Evolutionary conservation across 345 rosid species (phyloP), one percentile per base, ranked within the genome.

Genomic region (Rhodomyrtus tomentosa): DNA sequence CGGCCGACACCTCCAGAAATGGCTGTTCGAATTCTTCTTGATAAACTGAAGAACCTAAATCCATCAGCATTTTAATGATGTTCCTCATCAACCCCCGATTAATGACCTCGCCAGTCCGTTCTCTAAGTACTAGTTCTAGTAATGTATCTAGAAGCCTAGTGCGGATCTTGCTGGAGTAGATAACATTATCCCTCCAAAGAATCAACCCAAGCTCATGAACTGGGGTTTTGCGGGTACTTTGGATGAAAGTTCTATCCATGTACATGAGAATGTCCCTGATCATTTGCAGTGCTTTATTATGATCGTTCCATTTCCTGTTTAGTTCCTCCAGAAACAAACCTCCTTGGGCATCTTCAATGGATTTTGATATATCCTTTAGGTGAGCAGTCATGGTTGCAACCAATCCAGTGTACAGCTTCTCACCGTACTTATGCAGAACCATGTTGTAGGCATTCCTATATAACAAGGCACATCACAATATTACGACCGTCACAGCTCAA

Each of bases 371-470:
- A 55, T 94, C 96, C 84, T 90, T 94, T 85, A 97, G 96, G 90
- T 95, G 99, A 10, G 90, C 88, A 53, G 98, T 97, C 98, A 97
- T 97, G 45, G 99, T 95, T 10, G 90, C 59, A 27, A 95, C 95
- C 89, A 97, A 89, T 50, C 98, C 99, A 9, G 91, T 87, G 82
- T 95, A 97, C 52, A 97, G 90, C 91, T 91, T 95, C 85, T 97
- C 99, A 11, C 98, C 99, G 81, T 92, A 95, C 91, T 97, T 97
- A 88, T 97, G 98, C 82, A 97, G 95, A 84, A 97, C 99, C 99
- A 97, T 97, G 85, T 95, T 95, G 92, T 97, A 97, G 11, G 99
- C 99, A 85, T 95, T 95, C 92, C 99, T 97, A 90, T 59, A 84
- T 85, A 82, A 88, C 1, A 82, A 52, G 80, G 81, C 84, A 72